Conservation (phyloP, 139 green algal genomes). For the Haematococcus lacustris region DNA sequence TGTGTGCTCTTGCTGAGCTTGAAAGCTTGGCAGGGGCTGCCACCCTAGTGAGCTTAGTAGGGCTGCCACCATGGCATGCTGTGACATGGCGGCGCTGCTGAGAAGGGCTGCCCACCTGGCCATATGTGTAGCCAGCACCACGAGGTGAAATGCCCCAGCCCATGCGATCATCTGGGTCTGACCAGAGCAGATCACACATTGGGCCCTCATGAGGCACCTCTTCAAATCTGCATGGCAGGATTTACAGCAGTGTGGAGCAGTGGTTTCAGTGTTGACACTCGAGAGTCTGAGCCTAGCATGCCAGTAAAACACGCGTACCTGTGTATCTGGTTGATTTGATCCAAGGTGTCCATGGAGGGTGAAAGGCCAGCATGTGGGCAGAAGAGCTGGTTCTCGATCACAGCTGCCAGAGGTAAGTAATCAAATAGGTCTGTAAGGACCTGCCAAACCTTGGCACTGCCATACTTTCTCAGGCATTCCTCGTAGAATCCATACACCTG, state of each 20-base stretch:
- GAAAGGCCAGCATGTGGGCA: slow-evolving; percentile 88
- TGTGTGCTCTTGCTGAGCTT: no score
- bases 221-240: slow-evolving; percentile 26
- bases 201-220: slow-evolving; percentile 90
- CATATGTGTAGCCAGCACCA: slow-evolving; percentile 83
- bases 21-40: no score
- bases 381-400: slow-evolving; percentile 94
- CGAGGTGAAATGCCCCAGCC: slow-evolving; percentile 86
- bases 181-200: slow-evolving; percentile 96
- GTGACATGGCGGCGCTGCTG: no score
- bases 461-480: slow-evolving; percentile 99
- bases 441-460: slow-evolving; percentile 95
- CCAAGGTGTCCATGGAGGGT: slow-evolving; percentile 91
- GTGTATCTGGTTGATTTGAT: slow-evolving; percentile 63
- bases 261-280: no score
- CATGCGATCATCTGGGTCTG: slow-evolving; percentile 93
- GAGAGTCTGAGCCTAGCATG: no score
- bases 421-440: slow-evolving; percentile 99
- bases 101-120: no score
- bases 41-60: no score
- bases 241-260: background rate
- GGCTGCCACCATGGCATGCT: no score
- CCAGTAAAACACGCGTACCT: no score
- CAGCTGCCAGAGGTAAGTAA: slow-evolving; percentile 73
- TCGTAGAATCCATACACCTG: slow-evolving; percentile 99